A percentile compares a stretch with the other conserved stretches of the same genome.
phyloP scores from a whole-genome alignment of 352 stramenopile species.

The Bremia lactucae region DNA sequence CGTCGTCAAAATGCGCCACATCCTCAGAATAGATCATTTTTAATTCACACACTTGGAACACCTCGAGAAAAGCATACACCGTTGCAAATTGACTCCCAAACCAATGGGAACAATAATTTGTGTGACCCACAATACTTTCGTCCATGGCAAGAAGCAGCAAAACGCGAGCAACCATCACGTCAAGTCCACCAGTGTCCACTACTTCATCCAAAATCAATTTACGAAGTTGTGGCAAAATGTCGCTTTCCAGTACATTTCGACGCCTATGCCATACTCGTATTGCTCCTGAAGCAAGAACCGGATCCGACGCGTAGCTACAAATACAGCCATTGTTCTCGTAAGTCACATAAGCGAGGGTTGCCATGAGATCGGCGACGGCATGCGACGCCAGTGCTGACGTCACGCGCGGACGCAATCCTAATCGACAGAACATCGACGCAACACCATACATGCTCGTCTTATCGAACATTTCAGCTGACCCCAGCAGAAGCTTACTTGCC shows the following conservation, averaged over 20 bases:
- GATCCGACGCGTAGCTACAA: constrained; percentile 17
- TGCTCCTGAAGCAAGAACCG: constrained; percentile 21
- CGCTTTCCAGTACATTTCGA: not conserved
- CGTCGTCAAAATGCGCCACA: too few species aligned
- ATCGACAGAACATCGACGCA: constrained; percentile 15
- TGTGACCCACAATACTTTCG: not conserved
- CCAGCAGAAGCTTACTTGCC: not conserved
- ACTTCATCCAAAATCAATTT: not conserved
- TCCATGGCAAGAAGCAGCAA: not conserved
- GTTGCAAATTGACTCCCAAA: too few species aligned
- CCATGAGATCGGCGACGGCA: constrained; percentile 21
- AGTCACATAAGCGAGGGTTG: constrained; percentile 5
- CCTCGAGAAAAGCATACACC: too few species aligned
- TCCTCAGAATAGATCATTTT: too few species aligned
- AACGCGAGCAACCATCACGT: not conserved
- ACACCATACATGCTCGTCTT: constrained; percentile 11
- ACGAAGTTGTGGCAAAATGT: not conserved
- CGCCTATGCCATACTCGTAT: constrained; percentile 14
- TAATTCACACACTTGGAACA: too few species aligned
- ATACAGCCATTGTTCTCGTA: constrained; percentile 10
- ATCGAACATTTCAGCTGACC: not conserved
- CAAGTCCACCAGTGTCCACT: not conserved
- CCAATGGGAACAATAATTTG: too few species aligned
- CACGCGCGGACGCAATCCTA: constrained; percentile 13
- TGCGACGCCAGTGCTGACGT: constrained; percentile 9